Base-by-base conservation (phyloP, 192 early-diverging fungal species). In the Coemansia sp. region DNA sequence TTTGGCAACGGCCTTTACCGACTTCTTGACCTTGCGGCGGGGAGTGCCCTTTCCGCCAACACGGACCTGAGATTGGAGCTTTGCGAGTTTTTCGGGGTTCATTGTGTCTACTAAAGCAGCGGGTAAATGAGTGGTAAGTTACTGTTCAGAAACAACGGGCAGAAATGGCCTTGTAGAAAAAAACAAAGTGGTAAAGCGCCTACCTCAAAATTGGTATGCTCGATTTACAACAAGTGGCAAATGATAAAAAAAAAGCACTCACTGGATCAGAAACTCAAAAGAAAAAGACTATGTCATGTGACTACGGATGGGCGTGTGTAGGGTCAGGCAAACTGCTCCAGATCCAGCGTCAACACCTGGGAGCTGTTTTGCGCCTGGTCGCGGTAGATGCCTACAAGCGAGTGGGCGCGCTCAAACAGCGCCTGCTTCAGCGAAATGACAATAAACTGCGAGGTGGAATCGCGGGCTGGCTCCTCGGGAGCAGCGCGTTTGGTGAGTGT, bases 401-500 rank as follows among this genome's bases (percentile, higher is more conserved):
- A 88, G 53, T 93, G 80, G 12, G 93, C 94, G 30, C 88, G 86
- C 69, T 99, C 93, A 70, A 95, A 99, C 41, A 99, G 82, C 21
- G 87, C 87, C 58, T 82, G 88, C 79, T 99, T 99, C 44, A 97
- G 86, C 16, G 92, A 94, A 42, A 99, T 99, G 17, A 99, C 94
- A 53, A 99, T 93, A 60, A 99, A 99, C 79, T 99, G 97, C 45
- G 94, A 88, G 36, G 75, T 64, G 0, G 78, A 77, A 12, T 43
- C 52, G 17, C 45, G 36, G 5, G 66, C n/a, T 0, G 8, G 34
- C 32, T 28, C 40, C 11, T 28, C 26, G 0, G 11, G 26, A 28
- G 49, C 42, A 16, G 39, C 40, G 58, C 47, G 64, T 36, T 58
- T 71, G 58, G 41, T 30, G 0, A 60, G 69, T 6, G 74, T 46